These are phyloP conservation scores for Lenzites betulinus DNA, from an alignment of 768 basidiomycete genomes.

Conservation along the genomic window DNA sequence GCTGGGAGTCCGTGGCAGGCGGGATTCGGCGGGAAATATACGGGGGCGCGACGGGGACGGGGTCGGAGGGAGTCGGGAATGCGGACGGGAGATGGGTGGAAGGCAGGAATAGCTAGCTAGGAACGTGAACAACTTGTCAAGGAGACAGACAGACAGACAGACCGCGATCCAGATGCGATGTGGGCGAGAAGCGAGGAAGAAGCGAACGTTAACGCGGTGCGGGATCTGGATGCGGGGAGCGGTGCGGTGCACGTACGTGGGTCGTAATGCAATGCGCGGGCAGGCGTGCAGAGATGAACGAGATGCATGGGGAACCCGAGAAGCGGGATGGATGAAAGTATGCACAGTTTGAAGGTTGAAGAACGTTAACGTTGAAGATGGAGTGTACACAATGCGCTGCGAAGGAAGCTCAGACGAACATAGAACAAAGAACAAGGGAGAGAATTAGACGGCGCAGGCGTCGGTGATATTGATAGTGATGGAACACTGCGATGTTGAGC, in stretches of 20 bases:
- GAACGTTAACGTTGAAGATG: neutral
- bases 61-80: neutral
- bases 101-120: too few species aligned
- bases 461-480: slow-evolving; percentile 6
- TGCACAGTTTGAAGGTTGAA: slow-evolving; percentile 3
- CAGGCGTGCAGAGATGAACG: neutral
- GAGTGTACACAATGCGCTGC: neutral
- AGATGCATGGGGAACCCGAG: too few species aligned
- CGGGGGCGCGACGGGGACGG: neutral
- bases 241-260: too few species aligned
- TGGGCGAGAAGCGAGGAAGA: neutral
- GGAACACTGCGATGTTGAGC: neutral
- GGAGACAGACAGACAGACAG: slow-evolving; percentile 2
- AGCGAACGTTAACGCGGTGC: too few species aligned
- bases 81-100: too few species aligned
- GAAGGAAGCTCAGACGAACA: neutral
- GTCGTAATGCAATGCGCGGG: too few species aligned
- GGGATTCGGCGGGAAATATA: neutral
- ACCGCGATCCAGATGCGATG: slow-evolving; percentile 15
- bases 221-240: neutral
- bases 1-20: slow-evolving; percentile 2
- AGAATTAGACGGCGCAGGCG: slow-evolving; percentile 12
- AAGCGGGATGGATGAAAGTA: neutral
- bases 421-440: too few species aligned
- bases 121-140: too few species aligned